phyloP scores from a whole-genome alignment of 1,284 basidiomycete genomes.

The Cystobasidium slooffiae region DNA sequence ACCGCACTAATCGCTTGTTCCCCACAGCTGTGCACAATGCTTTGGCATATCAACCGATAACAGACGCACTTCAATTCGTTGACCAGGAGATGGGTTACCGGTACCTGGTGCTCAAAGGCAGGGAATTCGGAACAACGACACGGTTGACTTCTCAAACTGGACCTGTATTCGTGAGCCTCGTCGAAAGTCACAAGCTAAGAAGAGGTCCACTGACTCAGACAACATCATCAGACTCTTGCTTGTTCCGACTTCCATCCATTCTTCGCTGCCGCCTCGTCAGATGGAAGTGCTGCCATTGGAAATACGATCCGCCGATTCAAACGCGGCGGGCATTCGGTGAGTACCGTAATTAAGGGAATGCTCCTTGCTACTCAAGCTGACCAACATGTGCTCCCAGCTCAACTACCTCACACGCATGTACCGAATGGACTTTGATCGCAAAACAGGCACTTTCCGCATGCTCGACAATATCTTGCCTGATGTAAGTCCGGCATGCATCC shows the following conservation, averaged over 20 bases:
- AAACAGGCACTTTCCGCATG: slow-evolving; percentile 74
- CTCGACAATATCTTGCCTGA: slow-evolving; percentile 78
- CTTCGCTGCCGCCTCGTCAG: slow-evolving; percentile 75
- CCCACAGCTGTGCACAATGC: slow-evolving; percentile 39
- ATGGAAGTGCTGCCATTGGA: slow-evolving; percentile 72
- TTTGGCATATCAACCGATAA: slow-evolving; percentile 39
- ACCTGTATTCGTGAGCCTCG: slow-evolving; percentile 71
- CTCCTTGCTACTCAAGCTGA: background rate
- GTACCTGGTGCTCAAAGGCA: slow-evolving; percentile 37
- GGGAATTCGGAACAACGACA: slow-evolving; percentile 33
- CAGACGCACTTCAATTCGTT: slow-evolving; percentile 41
- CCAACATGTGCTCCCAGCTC: slow-evolving; percentile 61
- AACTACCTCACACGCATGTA: slow-evolving; percentile 75
- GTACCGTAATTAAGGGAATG: slow-evolving; percentile 50
- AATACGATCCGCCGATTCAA: slow-evolving; percentile 73
- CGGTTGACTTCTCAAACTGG: slow-evolving; percentile 60
- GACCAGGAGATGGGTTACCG: slow-evolving; percentile 48
- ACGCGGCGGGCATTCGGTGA: slow-evolving; percentile 68
- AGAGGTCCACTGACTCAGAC: slow-evolving; percentile 58
- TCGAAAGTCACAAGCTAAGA: background rate
- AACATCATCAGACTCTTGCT: slow-evolving; percentile 60
- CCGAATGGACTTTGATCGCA: slow-evolving; percentile 80
- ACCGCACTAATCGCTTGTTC: background rate
- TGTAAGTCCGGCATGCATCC: slow-evolving; percentile 57
- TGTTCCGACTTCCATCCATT: slow-evolving; percentile 85